Base-by-base conservation (phyloP, 306 rosid genomes). In the Citrullus colocynthis region DNA sequence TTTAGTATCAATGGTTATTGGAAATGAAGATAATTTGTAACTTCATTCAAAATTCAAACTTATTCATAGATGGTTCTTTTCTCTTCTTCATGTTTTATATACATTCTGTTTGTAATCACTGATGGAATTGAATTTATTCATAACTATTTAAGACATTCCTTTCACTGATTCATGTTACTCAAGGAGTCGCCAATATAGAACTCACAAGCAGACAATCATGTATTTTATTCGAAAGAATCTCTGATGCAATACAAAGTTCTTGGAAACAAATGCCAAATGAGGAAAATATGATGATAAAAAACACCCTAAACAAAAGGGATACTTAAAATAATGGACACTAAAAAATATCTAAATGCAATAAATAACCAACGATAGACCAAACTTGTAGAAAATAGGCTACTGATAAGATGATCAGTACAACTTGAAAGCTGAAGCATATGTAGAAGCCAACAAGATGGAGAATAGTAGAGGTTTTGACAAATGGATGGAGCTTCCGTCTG, bases 401-500 rank as follows among this genome's bases (percentile, higher is more conserved):
- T n/a, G 76, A 72, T 28, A 37, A 42, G 74, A 60, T 76, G 75
- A 83, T 83, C 78, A 89, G 79, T 64, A 81, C 78, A 75, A 59
- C 66, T 62, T 55, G 80, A 86, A 71, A 34, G 79, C 36, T 63
- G 80, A 60, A 76, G 87, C 88, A 81, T 80, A 83, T 57, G 90
- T 80, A 37, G 90, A 83, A 14, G 89, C 91, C 70, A 87, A 55
- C 81, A 84, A 71, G 58, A 85, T 30, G 61, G 88, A 63, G 78
- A 90, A 44, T 18, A 88, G 63, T 37, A 81, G 76, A 74, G 90
- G 88, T 82, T 82, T 74, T 0, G 93, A 85, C 37, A 85, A 51
- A 79, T 80, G 80, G 87, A 82, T 58, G 78, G 91, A 82, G 72
- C 84, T 89, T 79, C 89, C 97, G 0, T 71, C 57, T 10, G 97